phyloP scores from a whole-genome alignment of 306 rosid species.

The Astragalus glycyphyllos region DNA sequence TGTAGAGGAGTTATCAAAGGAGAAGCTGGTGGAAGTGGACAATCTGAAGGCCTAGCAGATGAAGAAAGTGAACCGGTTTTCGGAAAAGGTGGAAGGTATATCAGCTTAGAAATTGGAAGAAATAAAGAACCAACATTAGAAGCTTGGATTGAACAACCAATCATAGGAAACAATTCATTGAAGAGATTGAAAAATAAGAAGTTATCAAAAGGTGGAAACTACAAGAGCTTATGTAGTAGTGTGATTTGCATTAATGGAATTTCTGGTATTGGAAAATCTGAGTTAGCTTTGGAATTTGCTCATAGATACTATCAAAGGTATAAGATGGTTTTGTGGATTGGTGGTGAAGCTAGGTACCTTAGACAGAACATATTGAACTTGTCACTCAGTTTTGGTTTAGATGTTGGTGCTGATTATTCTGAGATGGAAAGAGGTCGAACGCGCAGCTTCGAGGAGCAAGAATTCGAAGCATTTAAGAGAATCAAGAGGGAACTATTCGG shows the following conservation, averaged over 20 bases:
- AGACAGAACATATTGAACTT: conserved; percentile 79
- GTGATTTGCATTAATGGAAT: conserved; percentile 81
- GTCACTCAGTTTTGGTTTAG: conserved; percentile 69
- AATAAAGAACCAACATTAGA: conserved; percentile 68
- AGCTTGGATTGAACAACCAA: conserved; percentile 79
- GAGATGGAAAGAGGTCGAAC: conserved; percentile 78
- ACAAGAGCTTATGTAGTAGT: conserved; percentile 58
- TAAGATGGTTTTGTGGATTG: conserved; percentile 89
- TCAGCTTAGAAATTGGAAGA: conserved; percentile 71
- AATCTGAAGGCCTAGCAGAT: conserved; percentile 86
- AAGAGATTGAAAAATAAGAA: conserved; percentile 72
- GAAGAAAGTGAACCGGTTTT: conserved; percentile 67
- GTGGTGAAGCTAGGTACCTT: conserved; percentile 81
- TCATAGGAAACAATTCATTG: conserved; percentile 56
- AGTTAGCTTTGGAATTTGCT: conserved; percentile 80
- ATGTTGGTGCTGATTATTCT: conserved; percentile 78
- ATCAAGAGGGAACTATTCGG: conserved; percentile 82
- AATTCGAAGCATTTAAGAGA: conserved; percentile 81
- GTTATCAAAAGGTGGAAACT: conserved; percentile 64
- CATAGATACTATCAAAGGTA: conserved; percentile 73
- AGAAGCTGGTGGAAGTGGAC: conserved; percentile 64
- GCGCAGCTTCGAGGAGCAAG: conserved; percentile 92
- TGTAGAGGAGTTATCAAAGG: conserved; percentile 48
- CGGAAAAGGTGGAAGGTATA: conserved; percentile 62
- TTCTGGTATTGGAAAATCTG: conserved; percentile 87